A percentile compares a stretch with the other conserved stretches of the same genome.
Conservation (phyloP, 1,284 basidiomycete genomes). For the Kwoniella shivajii region DNA sequence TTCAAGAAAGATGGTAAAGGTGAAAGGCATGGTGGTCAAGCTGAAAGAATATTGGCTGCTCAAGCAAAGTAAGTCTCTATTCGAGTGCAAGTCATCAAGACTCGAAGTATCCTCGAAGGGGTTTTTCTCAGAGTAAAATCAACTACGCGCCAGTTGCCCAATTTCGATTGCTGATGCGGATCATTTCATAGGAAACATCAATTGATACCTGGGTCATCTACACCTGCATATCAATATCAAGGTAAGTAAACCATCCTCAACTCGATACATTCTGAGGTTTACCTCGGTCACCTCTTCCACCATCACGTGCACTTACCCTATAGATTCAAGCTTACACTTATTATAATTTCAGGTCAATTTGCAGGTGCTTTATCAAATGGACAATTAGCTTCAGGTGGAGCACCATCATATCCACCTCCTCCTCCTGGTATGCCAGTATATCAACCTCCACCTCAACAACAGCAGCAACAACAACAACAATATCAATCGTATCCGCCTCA, state of each 20-base stretch:
- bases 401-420: slow-evolving; percentile 35
- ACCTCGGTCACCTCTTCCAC: background rate
- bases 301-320: too few species aligned
- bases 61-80: slow-evolving; percentile 70
- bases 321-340: slow-evolving; percentile 2
- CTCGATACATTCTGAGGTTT: background rate
- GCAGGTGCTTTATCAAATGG: slow-evolving; percentile 65
- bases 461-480: slow-evolving; percentile 43
- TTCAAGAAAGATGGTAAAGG: slow-evolving; percentile 99
- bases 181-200: slow-evolving; percentile 39
- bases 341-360: slow-evolving; percentile 72
- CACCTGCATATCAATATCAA: slow-evolving; percentile 55
- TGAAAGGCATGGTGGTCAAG: slow-evolving; percentile 92
- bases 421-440: slow-evolving; percentile 56
- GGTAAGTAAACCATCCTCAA: slow-evolving; percentile 22
- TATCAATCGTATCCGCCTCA: slow-evolving; percentile 31
- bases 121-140: too few species aligned
- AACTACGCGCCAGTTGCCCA: too few species aligned
- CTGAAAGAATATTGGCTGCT: slow-evolving; percentile 89
- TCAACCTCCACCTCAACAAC: slow-evolving; percentile 54
- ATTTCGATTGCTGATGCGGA: background rate
- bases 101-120: background rate
- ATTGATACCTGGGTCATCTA: slow-evolving; percentile 27
- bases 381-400: background rate
- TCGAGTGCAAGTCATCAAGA: background rate